These are phyloP conservation scores for Coemansia sp. DNA, from an alignment of 192 early-diverging fungal species.

Conservation along the genomic window DNA sequence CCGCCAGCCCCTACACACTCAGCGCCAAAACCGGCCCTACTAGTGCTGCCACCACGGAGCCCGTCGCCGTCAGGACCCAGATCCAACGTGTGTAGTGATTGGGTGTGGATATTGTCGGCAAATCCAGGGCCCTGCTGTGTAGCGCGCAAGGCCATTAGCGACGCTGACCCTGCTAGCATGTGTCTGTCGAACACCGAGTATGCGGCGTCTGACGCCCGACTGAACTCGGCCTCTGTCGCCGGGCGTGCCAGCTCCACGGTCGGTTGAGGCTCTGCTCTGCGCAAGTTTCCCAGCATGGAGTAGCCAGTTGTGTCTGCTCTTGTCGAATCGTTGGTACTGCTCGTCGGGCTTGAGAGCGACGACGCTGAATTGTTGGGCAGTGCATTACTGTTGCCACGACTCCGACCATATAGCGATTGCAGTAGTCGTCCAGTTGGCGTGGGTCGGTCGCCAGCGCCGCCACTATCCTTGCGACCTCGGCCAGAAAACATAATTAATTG, in stretches of 20 bases:
- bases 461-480: slow-evolving; percentile 9
- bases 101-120: neutral
- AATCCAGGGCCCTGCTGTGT: slow-evolving; percentile 35
- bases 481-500: slow-evolving; percentile 11
- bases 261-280: slow-evolving; percentile 24
- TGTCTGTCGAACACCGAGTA: slow-evolving; percentile 20
- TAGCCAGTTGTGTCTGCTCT: slow-evolving; percentile 16
- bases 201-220: slow-evolving; percentile 20
- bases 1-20: slow-evolving; percentile 1
- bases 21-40: neutral
- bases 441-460: slow-evolving; percentile 15
- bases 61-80: neutral
- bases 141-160: slow-evolving; percentile 43
- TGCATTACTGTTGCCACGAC: slow-evolving; percentile 14
- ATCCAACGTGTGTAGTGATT: neutral
- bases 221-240: slow-evolving; percentile 47
- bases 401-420: slow-evolving; percentile 40
- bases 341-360: slow-evolving; percentile 3
- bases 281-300: slow-evolving; percentile 33
- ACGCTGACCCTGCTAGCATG: slow-evolving; percentile 25
- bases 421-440: slow-evolving; percentile 36
- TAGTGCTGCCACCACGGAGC: neutral
- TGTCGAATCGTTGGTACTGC: slow-evolving; percentile 18
- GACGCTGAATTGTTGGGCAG: slow-evolving; percentile 6
- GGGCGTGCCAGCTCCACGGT: slow-evolving; percentile 52